phyloP scores from a whole-genome alignment of 768 basidiomycete genomes.

The Boletus rubescentipes region DNA sequence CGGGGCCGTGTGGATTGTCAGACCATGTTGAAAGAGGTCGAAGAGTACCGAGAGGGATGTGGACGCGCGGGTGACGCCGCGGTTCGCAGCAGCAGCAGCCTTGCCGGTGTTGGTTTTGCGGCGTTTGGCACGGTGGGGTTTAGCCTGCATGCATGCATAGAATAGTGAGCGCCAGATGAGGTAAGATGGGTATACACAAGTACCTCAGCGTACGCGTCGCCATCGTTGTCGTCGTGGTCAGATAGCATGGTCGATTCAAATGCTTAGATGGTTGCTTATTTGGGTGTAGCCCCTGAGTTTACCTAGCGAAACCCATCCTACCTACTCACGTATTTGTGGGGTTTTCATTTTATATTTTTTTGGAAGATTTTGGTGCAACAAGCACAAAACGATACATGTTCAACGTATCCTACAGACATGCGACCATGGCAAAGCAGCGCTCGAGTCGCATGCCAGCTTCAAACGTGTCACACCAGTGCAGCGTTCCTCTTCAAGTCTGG shows the following conservation, averaged over 20 bases:
- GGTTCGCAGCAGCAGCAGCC: constrained; percentile 1
- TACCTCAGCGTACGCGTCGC: constrained; percentile 24
- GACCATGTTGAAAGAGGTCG: constrained; percentile 18
- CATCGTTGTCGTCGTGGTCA: constrained; percentile 18
- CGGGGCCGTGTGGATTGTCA: not conserved
- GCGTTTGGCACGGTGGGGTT: constrained; percentile 24
- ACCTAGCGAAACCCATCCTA: too few species aligned
- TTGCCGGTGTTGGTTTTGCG: constrained; percentile 26
- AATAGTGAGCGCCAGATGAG: not conserved
- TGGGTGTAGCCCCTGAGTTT: too few species aligned
- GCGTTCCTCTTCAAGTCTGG: not conserved
- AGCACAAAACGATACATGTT: not conserved
- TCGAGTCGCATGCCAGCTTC: not conserved
- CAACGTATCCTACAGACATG: not conserved
- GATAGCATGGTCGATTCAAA: not conserved
- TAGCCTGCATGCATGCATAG: not conserved
- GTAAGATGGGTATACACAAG: too few species aligned
- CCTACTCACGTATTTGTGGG: too few species aligned
- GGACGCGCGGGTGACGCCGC: constrained; percentile 17
- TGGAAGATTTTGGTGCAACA: not conserved
- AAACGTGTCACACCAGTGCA: not conserved
- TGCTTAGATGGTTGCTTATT: too few species aligned
- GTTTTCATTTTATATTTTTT: not conserved
- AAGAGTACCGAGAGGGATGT: constrained; percentile 18
- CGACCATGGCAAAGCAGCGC: not conserved